Evolutionary conservation across 2,329 filamentous ascomycete species (phyloP), one percentile per base, ranked within the genome.

Genomic region (Colletotrichum chlorophyti): DNA sequence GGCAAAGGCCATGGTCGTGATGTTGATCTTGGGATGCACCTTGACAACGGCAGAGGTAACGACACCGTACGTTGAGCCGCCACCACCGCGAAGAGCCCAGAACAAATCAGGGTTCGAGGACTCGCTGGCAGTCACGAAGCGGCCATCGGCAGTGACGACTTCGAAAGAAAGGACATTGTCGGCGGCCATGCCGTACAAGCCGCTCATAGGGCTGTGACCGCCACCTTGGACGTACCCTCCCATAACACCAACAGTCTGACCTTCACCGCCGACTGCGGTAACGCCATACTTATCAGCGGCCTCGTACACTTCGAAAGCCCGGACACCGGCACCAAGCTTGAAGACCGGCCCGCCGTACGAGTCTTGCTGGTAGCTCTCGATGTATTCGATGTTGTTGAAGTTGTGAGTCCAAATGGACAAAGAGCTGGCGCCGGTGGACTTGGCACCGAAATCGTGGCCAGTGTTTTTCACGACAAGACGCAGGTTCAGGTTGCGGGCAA

Each of bases 221-320:
- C 83, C 87, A 0, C 85, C 86, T 15, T 84, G 84, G 5, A 81
- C 73, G 53, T 85, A 90, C 0, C 86, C 87, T 6, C 84, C 85
- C 0, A 81, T 79, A 0, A 86, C 73, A 1, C 83, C 82, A 2
- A 90, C 86, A 0, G 80, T 81, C 42, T 79, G 79, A 31, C 78
- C 79, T 4, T 78, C 78, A 3, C 85, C 86, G 1, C 81, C 82
- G 0, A 89, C 79, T 5, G 86, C 72, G 2, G 76, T 76, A 15
- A 83, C 69, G 53, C 80, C 77, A 54, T 75, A 65, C 3, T 72
- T 64, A 52, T 80, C 70, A 0, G 83, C 77, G 10, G 74, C 70
- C 1, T 73, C 66, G 59, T 85, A 82, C 1, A 82, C 69, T 8
- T 84, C 77, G 24, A 72, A 71, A 61, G 82, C 82, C 46, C 82